Evolutionary conservation across 257 asterid genomes (phyloP).

Genomic region (Cinchona pubescens): DNA sequence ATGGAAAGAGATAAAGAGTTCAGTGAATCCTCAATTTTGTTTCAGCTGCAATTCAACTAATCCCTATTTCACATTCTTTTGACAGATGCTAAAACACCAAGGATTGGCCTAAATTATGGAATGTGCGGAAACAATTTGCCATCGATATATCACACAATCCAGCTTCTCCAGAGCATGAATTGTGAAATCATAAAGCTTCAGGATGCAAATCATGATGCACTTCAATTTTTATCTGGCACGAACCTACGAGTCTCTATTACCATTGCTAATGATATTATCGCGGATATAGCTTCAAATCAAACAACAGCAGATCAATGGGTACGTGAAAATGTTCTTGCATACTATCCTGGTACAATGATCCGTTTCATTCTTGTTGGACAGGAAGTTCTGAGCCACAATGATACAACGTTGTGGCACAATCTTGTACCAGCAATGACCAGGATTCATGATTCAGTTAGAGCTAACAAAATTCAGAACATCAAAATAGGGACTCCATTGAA

Average conservation of each 20-base stretch:
- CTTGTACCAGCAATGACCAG: constrained; percentile 69
- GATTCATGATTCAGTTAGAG: constrained; percentile 35
- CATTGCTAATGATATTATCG: constrained; percentile 48
- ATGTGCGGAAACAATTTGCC: constrained; percentile 52
- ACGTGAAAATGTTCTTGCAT: constrained; percentile 42
- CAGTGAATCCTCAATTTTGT: neutral
- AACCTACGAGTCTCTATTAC: constrained; percentile 52
- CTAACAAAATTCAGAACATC: constrained; percentile 50
- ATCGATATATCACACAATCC: constrained; percentile 50
- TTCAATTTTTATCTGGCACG: constrained; percentile 56
- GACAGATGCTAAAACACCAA: constrained; percentile 36
- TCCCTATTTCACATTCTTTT: neutral
- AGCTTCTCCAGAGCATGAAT: constrained; percentile 40
- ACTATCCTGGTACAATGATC: constrained; percentile 53
- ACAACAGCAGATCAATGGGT: constrained; percentile 55
- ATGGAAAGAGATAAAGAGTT: neutral
- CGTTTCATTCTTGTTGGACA: constrained; percentile 64
- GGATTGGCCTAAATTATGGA: constrained; percentile 68
- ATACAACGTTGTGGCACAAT: constrained; percentile 38
- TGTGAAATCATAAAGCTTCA: constrained; percentile 49
- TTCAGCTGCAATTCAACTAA: neutral
- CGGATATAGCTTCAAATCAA: constrained; percentile 49
- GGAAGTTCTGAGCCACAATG: constrained; percentile 49
- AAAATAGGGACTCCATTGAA: constrained; percentile 70
- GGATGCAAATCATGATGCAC: constrained; percentile 62